phyloP scores from a whole-genome alignment of 768 basidiomycete species.

The Xerocomellus dryophilus region DNA sequence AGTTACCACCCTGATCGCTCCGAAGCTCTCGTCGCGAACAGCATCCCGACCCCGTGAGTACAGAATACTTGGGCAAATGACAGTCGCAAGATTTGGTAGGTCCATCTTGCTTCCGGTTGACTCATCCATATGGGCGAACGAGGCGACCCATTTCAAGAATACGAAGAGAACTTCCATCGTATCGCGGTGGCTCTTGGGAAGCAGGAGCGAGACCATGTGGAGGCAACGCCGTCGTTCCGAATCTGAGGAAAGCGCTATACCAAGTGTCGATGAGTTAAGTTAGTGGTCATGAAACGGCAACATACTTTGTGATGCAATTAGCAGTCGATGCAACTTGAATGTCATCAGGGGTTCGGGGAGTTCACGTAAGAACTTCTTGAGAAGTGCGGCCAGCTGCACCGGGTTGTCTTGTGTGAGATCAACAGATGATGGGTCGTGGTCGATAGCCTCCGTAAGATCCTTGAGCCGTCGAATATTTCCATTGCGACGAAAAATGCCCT shows the following conservation, averaged over 20 bases:
- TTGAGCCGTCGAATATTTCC: conserved; percentile 94
- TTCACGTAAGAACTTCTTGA: conserved; percentile 97
- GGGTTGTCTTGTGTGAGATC: conserved; percentile 94
- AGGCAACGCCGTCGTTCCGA: conserved; percentile 79
- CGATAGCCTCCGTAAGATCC: conserved; percentile 87
- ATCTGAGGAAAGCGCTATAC: conserved; percentile 64
- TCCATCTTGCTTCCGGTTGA: conserved; percentile 99
- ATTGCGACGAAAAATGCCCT: conserved; percentile 98
- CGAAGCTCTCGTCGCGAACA: conserved; percentile 89
- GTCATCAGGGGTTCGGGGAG: conserved; percentile 96
- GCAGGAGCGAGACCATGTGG: conserved; percentile 78
- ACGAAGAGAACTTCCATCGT: conserved; percentile 98
- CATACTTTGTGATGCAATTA: conserved; percentile 86
- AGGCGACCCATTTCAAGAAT: conserved; percentile 99
- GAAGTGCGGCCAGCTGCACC: conserved; percentile 91
- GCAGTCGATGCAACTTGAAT: conserved; percentile 85
- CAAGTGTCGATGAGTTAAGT: conserved; percentile 9
- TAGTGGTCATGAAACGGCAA: conserved; percentile 14
- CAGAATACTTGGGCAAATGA: conserved; percentile 97
- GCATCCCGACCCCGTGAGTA: conserved; percentile 85
- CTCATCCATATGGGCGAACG: conserved; percentile 96
- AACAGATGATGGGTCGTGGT: conserved; percentile 89
- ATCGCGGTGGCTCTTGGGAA: conserved; percentile 94
- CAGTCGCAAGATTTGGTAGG: conserved; percentile 89
- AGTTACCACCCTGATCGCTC: conserved; percentile 81